phyloP scores from a whole-genome alignment of 805 yeast genomes.

The Hanseniaspora guilliermondii region DNA sequence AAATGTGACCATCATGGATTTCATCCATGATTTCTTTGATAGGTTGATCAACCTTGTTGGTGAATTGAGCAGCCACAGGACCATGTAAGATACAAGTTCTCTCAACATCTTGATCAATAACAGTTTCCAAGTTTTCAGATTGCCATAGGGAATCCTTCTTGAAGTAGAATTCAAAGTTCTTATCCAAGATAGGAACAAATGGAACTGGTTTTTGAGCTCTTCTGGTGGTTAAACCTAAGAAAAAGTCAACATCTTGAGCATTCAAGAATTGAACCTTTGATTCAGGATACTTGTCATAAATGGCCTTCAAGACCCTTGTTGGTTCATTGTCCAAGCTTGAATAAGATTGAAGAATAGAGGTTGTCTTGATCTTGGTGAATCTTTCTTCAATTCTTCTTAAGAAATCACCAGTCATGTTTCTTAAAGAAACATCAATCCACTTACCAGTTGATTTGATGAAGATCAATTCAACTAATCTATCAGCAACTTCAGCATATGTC shows the following conservation, averaged over 20 bases:
- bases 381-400: conserved; percentile 96
- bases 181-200: conserved; percentile 88
- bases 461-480: conserved; percentile 77
- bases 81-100: conserved; percentile 99
- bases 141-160: conserved; percentile 99
- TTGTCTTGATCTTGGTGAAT: conserved; percentile 46
- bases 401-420: conserved; percentile 76
- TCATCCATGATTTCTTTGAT: conserved; percentile 78
- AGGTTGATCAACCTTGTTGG: conserved; percentile 82
- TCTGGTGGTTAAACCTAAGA: conserved; percentile 67
- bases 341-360: conserved; percentile 65
- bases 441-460: conserved; percentile 62
- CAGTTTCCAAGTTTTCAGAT: conserved; percentile 92
- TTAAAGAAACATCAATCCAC: conserved; percentile 81
- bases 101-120: conserved; percentile 88
- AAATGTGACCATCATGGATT: conserved; percentile 83
- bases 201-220: conserved; percentile 96
- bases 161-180: conserved; percentile 88
- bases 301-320: conserved; percentile 40
- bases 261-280: conserved; percentile 74
- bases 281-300: conserved; percentile 58
- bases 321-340: conserved; percentile 54
- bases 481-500: conserved; percentile 87
- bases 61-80: conserved; percentile 93
- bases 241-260: conserved; percentile 91